Percentiles rank a stretch among this genome's conserved stretches.
These are phyloP conservation scores for Secale cereale DNA, from an alignment of 176 grass and related monocot species.

Conservation along the genomic window DNA sequence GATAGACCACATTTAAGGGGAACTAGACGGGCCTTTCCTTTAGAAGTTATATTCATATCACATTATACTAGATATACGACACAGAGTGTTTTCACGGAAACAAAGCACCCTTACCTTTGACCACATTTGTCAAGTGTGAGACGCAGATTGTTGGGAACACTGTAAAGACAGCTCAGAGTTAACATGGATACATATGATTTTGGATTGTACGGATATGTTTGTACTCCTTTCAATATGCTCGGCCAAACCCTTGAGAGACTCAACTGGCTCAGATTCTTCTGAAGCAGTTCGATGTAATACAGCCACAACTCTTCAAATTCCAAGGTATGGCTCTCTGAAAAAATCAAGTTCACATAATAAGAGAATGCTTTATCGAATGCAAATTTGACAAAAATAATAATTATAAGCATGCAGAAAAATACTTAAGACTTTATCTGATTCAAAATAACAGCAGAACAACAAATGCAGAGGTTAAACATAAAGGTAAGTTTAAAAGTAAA, in stretches of 20 bases:
- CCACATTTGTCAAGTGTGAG: conserved; percentile 78
- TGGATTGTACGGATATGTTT: conserved; percentile 80
- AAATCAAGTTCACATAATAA: conserved; percentile 17
- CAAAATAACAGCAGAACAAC: conserved; percentile 14
- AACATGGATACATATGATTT: conserved; percentile 76
- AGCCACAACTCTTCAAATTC: conserved; percentile 80
- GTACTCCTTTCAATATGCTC: conserved; percentile 57
- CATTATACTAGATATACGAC: background rate
- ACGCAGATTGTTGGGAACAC: conserved; percentile 78
- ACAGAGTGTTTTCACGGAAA: conserved; percentile 9
- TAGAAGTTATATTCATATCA: background rate
- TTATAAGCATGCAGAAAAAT: background rate
- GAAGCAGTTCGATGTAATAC: conserved; percentile 68
- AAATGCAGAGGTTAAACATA: conserved; percentile 1
- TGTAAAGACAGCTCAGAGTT: conserved; percentile 66
- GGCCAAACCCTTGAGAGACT: conserved; percentile 74
- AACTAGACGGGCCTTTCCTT: background rate
- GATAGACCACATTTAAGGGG: background rate
- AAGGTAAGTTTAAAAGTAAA: background rate
- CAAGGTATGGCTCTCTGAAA: conserved; percentile 57
- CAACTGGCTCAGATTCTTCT: conserved; percentile 60
- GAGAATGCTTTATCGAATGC: conserved; percentile 11
- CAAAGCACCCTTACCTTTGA: conserved; percentile 54
- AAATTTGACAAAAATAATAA: background rate
- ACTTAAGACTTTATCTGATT: background rate